A percentile compares a stretch with the other conserved stretches of the same genome.
Conservation (phyloP, 306 rosid genomes). For the Pterocarpus santalinus region DNA sequence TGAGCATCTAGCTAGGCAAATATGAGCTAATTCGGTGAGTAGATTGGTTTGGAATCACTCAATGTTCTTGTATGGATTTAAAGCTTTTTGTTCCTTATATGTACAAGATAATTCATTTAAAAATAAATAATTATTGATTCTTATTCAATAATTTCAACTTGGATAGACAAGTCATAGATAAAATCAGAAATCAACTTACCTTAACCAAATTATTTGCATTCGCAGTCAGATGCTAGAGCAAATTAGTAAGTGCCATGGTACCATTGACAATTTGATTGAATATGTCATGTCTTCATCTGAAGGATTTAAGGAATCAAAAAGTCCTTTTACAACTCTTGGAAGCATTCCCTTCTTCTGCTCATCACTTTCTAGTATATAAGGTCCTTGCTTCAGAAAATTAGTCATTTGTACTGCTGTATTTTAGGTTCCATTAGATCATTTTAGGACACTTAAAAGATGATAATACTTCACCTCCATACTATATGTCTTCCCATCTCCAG, state of each 20-base stretch:
- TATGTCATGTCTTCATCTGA: conserved; percentile 53
- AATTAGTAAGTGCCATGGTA: conserved; percentile 46
- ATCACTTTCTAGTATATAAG: conserved; percentile 61
- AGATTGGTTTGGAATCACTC: neutral
- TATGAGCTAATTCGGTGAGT: conserved; percentile 12
- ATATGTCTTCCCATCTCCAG: conserved; percentile 95
- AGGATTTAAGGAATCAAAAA: conserved; percentile 69
- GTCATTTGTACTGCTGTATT: conserved; percentile 7
- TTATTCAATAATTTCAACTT: conserved; percentile 69
- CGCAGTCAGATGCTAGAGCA: neutral
- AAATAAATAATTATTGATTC: neutral
- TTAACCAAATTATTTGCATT: conserved; percentile 8
- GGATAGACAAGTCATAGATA: conserved; percentile 29
- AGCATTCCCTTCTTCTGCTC: conserved; percentile 78
- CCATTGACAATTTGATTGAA: conserved; percentile 82
- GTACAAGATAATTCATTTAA: conserved; percentile 14
- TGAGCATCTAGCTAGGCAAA: neutral
- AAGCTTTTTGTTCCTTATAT: neutral
- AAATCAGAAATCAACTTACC: conserved; percentile 15
- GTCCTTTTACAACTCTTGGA: conserved; percentile 76
- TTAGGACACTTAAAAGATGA: neutral
- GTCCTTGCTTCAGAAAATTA: conserved; percentile 67
- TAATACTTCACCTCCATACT: conserved; percentile 79
- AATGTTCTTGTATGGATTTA: neutral
- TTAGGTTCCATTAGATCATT: conserved; percentile 17